These are phyloP conservation scores for Saccharomycopsis javanensis DNA, from an alignment of 805 yeast species.

Conservation along the genomic window DNA sequence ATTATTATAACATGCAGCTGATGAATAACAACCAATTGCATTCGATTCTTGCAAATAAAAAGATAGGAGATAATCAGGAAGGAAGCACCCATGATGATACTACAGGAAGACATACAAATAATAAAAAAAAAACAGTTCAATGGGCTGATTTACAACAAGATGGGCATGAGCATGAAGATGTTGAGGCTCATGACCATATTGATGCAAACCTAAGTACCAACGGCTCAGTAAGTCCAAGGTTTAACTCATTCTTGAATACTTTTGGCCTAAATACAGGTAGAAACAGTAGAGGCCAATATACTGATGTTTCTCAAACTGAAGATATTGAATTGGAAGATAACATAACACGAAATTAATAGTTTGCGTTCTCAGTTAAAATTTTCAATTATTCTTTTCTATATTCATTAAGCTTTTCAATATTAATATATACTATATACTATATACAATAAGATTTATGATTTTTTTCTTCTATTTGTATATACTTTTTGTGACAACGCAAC, in stretches of 20 bases:
- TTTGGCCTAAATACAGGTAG: neutral
- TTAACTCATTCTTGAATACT: neutral
- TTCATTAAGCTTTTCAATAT: neutral
- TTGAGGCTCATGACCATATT: neutral
- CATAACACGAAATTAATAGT: neutral
- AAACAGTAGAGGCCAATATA: neutral
- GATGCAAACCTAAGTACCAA: neutral
- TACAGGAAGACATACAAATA: neutral
- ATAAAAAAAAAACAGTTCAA: slow-evolving; percentile 18
- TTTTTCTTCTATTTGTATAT: no score
- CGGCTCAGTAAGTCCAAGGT: neutral
- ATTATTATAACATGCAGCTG: slow-evolving; percentile 11
- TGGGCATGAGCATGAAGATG: neutral
- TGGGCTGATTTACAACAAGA: slow-evolving; percentile 19
- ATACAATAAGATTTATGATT: no score
- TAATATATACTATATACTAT: no score
- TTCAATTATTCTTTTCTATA: neutral
- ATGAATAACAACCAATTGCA: slow-evolving; percentile 7
- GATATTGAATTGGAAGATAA: neutral
- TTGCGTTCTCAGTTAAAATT: neutral
- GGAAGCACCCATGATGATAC: neutral
- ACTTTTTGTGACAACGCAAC: no score
- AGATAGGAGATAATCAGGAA: neutral
- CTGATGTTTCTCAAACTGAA: neutral
- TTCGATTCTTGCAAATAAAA: slow-evolving; percentile 14